phyloP scores from a whole-genome alignment of 1,284 basidiomycete species.

The Papiliotrema fonsecae region DNA sequence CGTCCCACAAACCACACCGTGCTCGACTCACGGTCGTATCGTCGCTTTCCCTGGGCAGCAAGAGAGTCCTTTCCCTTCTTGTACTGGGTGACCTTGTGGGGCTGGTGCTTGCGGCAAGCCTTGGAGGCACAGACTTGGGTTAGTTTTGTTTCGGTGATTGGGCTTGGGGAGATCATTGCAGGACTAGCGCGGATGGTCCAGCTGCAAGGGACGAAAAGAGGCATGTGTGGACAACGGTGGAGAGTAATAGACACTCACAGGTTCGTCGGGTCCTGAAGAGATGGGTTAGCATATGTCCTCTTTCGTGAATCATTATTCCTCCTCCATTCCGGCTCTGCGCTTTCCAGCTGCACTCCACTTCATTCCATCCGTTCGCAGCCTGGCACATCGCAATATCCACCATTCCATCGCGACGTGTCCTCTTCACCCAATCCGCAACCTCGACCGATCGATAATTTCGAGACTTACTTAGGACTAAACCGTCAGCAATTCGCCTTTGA shows the following conservation, averaged over 20 bases:
- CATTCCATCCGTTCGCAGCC: background rate
- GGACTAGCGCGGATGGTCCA: too few relatives aligned
- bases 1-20: background rate
- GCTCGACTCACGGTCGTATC: conserved; percentile 76
- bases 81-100: conserved; percentile 94
- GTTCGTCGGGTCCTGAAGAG: conserved; percentile 46
- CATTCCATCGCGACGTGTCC: too few relatives aligned
- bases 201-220: background rate
- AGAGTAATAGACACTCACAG: conserved; percentile 19
- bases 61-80: conserved; percentile 98
- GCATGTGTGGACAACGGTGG: background rate
- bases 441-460: background rate
- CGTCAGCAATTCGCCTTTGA: conserved; percentile 9
- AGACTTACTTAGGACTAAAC: conserved; percentile 37
- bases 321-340: background rate
- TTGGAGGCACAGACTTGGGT: conserved; percentile 92
- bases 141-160: background rate
- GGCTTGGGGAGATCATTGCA: background rate
- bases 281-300: conserved; percentile 2
- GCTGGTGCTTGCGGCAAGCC: conserved; percentile 98
- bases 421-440: too few relatives aligned
- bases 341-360: background rate
- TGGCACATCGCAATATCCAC: too few relatives aligned
- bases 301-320: background rate
- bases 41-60: conserved; percentile 97